phyloP scores from a whole-genome alignment of 2,329 filamentous ascomycete genomes.

The Aspergillus alliaceus region DNA sequence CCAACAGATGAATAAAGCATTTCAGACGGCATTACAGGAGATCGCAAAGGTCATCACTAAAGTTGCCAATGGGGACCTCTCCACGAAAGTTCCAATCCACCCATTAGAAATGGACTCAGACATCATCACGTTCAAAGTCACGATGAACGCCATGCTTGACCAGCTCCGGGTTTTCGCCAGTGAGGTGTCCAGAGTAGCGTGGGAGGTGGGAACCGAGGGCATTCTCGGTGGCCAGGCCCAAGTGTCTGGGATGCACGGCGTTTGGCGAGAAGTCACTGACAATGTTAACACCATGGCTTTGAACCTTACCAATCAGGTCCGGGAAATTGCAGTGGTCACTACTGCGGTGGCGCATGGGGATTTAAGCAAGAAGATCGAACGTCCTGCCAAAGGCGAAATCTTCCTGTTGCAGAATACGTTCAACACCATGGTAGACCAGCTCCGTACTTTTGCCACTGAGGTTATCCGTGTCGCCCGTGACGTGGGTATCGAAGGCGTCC shows the following conservation, averaged over 20 bases:
- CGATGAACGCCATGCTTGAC: conserved; percentile 70
- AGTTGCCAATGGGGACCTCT: neutral
- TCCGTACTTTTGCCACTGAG: conserved; percentile 95
- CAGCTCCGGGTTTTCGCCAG: conserved; percentile 63
- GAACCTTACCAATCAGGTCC: conserved; percentile 67
- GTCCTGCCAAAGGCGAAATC: conserved; percentile 93
- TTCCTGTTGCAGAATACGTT: conserved; percentile 92
- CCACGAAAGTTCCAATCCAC: neutral
- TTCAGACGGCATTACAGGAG: neutral
- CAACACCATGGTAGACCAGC: conserved; percentile 95
- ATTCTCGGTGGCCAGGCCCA: conserved; percentile 63
- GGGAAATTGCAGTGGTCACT: conserved; percentile 89
- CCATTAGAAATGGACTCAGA: conserved; percentile 1
- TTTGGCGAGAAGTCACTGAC: conserved; percentile 67
- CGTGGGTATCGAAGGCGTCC: conserved; percentile 95
- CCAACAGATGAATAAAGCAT: neutral
- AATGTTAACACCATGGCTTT: conserved; percentile 69
- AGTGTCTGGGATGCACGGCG: conserved; percentile 65
- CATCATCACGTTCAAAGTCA: conserved; percentile 71
- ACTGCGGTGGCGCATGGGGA: conserved; percentile 94
- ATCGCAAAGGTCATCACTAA: neutral
- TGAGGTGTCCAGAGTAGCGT: conserved; percentile 65
- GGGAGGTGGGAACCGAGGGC: conserved; percentile 65
- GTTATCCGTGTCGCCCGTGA: conserved; percentile 89
- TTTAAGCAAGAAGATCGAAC: conserved; percentile 93